A percentile compares a stretch with the other conserved stretches of the same genome.
Conservation (phyloP, 202 grass and related monocot species). For the Schoenoplectus tabernaemontani region DNA sequence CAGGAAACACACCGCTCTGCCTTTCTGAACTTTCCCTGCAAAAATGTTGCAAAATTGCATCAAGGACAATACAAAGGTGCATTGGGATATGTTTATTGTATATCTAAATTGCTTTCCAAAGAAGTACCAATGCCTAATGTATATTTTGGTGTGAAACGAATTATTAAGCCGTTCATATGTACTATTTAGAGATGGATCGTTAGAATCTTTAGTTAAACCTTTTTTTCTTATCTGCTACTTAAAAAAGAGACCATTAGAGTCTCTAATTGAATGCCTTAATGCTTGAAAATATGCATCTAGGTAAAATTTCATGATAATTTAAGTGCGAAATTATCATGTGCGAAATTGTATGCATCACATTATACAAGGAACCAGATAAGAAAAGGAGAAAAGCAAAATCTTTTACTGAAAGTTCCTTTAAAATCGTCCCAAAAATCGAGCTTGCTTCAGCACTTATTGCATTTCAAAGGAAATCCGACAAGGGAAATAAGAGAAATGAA, state of each 20-base stretch:
- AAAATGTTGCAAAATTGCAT: neutral
- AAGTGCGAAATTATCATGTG: no score
- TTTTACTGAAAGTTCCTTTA: neutral
- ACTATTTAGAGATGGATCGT: neutral
- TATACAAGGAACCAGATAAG: neutral
- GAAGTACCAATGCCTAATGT: neutral
- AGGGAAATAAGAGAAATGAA: neutral
- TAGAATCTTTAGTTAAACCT: neutral
- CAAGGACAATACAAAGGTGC: neutral
- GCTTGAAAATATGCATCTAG: neutral
- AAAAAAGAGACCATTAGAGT: neutral
- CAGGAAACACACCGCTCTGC: conserved; percentile 31
- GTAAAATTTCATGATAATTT: neutral
- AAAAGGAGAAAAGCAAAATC: neutral
- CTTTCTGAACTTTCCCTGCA: conserved; percentile 14
- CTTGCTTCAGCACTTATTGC: neutral
- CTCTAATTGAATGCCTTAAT: neutral
- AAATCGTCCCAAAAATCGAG: neutral
- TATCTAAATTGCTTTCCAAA: neutral
- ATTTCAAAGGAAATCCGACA: neutral
- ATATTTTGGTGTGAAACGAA: neutral
- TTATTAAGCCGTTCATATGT: neutral
- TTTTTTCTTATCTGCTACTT: neutral
- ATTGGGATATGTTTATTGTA: neutral
- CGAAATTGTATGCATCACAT: neutral